phyloP scores from a whole-genome alignment of 306 rosid species.

The Begonia masoniana region DNA sequence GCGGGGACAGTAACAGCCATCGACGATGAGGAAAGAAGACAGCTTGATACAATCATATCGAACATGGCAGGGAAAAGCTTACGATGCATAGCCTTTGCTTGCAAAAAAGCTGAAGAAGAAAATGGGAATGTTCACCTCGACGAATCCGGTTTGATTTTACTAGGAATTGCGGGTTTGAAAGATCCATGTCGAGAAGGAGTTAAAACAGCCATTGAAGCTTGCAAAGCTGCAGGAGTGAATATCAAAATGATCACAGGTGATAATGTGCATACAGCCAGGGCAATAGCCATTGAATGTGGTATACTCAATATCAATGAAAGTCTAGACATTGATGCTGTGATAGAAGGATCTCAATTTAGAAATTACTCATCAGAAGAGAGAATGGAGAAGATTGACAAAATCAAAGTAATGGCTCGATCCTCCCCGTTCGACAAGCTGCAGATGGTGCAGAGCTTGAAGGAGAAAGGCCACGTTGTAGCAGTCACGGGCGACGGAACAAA shows the following conservation, averaged over 20 bases:
- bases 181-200: slow-evolving; percentile 15
- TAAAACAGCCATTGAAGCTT: slow-evolving; percentile 13
- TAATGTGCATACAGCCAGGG: slow-evolving; percentile 16
- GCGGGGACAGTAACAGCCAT: slow-evolving; percentile 8
- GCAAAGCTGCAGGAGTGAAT: slow-evolving; percentile 15
- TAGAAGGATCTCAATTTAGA: slow-evolving; percentile 12
- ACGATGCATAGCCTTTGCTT: slow-evolving; percentile 17
- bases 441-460: slow-evolving; percentile 18
- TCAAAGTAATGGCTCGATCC: slow-evolving; percentile 18
- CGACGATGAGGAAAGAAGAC: slow-evolving; percentile 6
- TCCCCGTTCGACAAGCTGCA: slow-evolving; percentile 17
- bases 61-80: slow-evolving; percentile 18
- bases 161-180: slow-evolving; percentile 14
- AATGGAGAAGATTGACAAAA: slow-evolving; percentile 6
- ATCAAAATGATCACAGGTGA: slow-evolving; percentile 18
- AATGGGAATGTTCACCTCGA: slow-evolving; percentile 2
- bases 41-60: slow-evolving; percentile 1
- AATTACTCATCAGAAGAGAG: slow-evolving; percentile 15
- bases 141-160: slow-evolving; percentile 7
- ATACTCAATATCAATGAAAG: slow-evolving; percentile 5
- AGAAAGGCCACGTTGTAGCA: slow-evolving; percentile 17
- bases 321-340: neutral
- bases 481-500: slow-evolving; percentile 20
- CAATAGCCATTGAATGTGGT: slow-evolving; percentile 15
- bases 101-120: neutral